phyloP scores from a whole-genome alignment of 73 alveolate genomes.

The Blepharisma japonicum region DNA sequence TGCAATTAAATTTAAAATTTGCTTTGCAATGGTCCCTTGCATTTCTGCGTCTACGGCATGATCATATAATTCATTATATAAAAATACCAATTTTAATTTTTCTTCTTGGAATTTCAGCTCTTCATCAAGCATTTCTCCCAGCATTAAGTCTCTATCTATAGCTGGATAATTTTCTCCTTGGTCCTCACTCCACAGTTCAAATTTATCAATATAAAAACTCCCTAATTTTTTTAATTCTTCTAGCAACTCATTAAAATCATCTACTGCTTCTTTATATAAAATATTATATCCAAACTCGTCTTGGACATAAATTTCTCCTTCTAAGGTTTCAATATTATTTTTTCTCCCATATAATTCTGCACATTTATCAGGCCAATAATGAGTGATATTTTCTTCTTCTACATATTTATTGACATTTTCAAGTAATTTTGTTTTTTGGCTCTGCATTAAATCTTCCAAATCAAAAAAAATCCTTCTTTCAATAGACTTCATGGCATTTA shows the following conservation, averaged over 20 bases:
- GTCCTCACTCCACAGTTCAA: neutral
- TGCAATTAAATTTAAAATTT: slow-evolving; percentile 10
- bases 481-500: neutral
- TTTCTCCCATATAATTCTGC: neutral
- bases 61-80: neutral
- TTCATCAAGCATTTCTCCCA: slow-evolving; percentile 11
- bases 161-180: slow-evolving; percentile 7
- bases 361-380: neutral
- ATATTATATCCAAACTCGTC: neutral
- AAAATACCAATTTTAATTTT: neutral
- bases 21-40: slow-evolving; percentile 13
- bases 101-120: slow-evolving; percentile 25
- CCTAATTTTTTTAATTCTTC: neutral
- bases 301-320: neutral
- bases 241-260: neutral
- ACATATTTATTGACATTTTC: no score
- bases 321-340: neutral
- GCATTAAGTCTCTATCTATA: slow-evolving; percentile 11
- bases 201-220: slow-evolving; percentile 10
- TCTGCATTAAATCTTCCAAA: neutral
- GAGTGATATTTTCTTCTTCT: no score
- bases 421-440: neutral
- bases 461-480: neutral
- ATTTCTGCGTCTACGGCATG: neutral
- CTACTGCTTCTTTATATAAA: neutral